Base-by-base conservation (phyloP, 345 rosid species). In the Cardamine resedifolia region DNA sequence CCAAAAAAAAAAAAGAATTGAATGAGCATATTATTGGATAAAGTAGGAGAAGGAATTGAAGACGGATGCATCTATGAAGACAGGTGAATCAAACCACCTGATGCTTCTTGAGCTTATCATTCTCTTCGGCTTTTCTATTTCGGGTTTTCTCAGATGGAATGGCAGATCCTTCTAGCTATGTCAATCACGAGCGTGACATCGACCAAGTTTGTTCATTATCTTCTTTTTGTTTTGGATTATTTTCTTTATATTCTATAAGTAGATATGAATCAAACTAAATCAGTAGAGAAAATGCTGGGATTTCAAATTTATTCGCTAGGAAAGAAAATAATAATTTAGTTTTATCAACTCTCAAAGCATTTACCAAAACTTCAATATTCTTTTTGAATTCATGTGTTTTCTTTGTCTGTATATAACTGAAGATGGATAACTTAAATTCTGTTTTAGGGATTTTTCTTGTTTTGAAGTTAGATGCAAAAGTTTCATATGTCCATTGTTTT, bases 81-180 rank as follows among this genome's bases (percentile, higher is more conserved):
- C 89, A 78, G 81, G 85, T 81, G 83, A 82, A 83, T 73, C 66
- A 81, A 83, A 84, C 77, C 81, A 80, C 76, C 81, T 76, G 83
- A 81, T 78, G 79, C 85, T 87, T 87, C 83, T 81, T 77, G 75
- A 79, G 70, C 79, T 66, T 74, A 77, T 78, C 73, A 69, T 67
- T 66, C 72, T 66, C 69, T 65, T 15, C 28, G 80, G 64, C 75
- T 60, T 81, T 72, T 66, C 65, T 66, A 74, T 61, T 66, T 73
- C 4, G 66, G 64, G 58, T 52, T 68, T 76, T 84, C 79, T 88
- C 97, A 88, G 90, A 94, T 94, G 98, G 98, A 94, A 94, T 94
- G 98, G 98, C 97, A 88, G 90, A 95, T 91, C 96, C 82, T 83
- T 82, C 80, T 87, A 78, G 43, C 78, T 83, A 78, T 88, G 91